These are phyloP conservation scores for Hypholoma sublateritium DNA, from an alignment of 768 basidiomycete genomes.

Conservation along the genomic window DNA sequence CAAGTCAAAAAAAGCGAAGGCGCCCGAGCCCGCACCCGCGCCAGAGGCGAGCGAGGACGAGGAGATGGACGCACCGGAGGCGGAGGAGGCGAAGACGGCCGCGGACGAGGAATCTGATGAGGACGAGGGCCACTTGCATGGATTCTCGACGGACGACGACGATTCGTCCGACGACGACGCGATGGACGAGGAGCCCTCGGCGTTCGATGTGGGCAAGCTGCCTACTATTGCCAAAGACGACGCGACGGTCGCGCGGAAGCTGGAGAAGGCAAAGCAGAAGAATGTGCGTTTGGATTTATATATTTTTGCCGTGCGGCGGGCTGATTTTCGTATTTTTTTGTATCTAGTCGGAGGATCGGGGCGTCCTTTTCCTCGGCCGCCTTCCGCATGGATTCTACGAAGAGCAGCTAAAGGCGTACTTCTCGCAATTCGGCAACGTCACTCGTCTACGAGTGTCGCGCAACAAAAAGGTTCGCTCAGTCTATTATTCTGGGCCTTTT, in stretches of 20 bases:
- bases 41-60: slow-evolving; percentile 17
- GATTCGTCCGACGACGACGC: slow-evolving; percentile 76
- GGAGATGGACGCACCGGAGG: slow-evolving; percentile 11
- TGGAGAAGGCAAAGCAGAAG: slow-evolving; percentile 61
- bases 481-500: background rate
- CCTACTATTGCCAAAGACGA: slow-evolving; percentile 92
- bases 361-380: slow-evolving; percentile 86
- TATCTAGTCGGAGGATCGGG: slow-evolving; percentile 57
- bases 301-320: too few relatives aligned
- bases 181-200: slow-evolving; percentile 48
- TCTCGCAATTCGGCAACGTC: slow-evolving; percentile 91
- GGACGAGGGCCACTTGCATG: slow-evolving; percentile 52
- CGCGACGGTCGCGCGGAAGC: slow-evolving; percentile 64
- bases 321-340: too few relatives aligned
- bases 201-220: slow-evolving; percentile 68
- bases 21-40: slow-evolving; percentile 21
- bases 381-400: slow-evolving; percentile 98
- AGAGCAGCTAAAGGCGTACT: slow-evolving; percentile 89
- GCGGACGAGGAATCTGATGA: slow-evolving; percentile 12
- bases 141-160: slow-evolving; percentile 77
- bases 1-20: slow-evolving; percentile 27
- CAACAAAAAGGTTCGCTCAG: slow-evolving; percentile 75
- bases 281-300: slow-evolving; percentile 47
- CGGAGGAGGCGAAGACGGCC: slow-evolving; percentile 7
- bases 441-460: slow-evolving; percentile 87